These are phyloP conservation scores for Pyrrhoderma noxium DNA, from an alignment of 1,284 basidiomycete genomes.

Conservation along the genomic window DNA sequence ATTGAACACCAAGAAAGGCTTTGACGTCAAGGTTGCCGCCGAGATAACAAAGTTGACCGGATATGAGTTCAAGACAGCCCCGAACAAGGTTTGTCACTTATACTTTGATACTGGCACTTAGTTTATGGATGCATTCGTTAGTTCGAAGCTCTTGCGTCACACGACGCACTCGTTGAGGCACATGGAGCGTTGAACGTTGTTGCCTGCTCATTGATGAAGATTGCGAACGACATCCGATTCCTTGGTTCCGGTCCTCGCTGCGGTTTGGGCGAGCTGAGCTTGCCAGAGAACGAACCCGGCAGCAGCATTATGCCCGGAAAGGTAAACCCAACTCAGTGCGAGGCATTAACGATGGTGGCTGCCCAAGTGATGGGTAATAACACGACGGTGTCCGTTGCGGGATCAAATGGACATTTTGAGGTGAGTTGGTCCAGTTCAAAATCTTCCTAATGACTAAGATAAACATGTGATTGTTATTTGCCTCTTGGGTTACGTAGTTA, in stretches of 20 bases:
- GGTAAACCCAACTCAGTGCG: constrained; percentile 99
- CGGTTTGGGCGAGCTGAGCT: constrained; percentile 88
- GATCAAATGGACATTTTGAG: constrained; percentile 96
- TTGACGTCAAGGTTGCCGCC: constrained; percentile 89
- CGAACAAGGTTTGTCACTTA: constrained; percentile 74
- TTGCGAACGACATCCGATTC: constrained; percentile 98
- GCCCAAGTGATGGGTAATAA: constrained; percentile 99
- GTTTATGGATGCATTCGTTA: constrained; percentile 27
- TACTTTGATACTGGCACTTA: neutral
- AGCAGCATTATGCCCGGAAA: constrained; percentile 99
- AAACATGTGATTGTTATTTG: constrained; percentile 10
- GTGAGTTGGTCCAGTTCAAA: constrained; percentile 32
- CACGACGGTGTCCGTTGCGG: constrained; percentile 87
- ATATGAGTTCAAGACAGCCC: constrained; percentile 89
- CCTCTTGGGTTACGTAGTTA: constrained; percentile 41
- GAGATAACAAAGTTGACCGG: constrained; percentile 93
- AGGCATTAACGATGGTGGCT: constrained; percentile 98
- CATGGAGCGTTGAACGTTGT: constrained; percentile 95
- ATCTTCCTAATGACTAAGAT: constrained; percentile 15
- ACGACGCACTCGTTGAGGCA: constrained; percentile 96
- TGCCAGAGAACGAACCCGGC: constrained; percentile 99
- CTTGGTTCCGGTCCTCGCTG: constrained; percentile 97
- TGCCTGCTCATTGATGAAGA: constrained; percentile 97
- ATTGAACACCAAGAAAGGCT: constrained; percentile 94
- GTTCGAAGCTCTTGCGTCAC: constrained; percentile 96